phyloP scores from a whole-genome alignment of 495 filamentous ascomycete genomes.

The Annulohypoxylon nitens region DNA sequence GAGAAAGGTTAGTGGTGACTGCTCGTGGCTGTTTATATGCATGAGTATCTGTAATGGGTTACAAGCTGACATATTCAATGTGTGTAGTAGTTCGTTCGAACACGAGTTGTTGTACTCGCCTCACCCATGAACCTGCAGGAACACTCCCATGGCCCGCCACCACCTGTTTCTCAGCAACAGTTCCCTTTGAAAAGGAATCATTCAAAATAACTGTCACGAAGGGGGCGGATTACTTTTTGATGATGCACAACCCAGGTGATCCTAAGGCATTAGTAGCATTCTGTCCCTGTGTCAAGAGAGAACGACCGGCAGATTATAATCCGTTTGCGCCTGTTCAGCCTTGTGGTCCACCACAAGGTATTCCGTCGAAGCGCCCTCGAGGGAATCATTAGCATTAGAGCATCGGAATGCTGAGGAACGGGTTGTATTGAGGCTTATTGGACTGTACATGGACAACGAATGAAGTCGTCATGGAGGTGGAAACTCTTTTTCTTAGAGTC shows the following conservation, averaged over 20 bases:
- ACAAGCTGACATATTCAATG: neutral
- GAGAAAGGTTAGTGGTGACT: neutral
- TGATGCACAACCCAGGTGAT: neutral
- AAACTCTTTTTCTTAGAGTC: too few relatives aligned
- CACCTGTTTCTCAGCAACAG: neutral
- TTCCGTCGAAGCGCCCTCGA: too few relatives aligned
- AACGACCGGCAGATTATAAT: too few relatives aligned
- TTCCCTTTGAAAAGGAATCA: constrained; percentile 5
- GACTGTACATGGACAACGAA: too few relatives aligned
- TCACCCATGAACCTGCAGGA: neutral
- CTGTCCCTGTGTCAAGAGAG: neutral
- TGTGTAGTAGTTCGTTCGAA: neutral
- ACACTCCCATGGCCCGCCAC: neutral
- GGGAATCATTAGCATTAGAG: too few relatives aligned
- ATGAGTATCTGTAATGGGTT: neutral
- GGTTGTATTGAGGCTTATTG: too few relatives aligned
- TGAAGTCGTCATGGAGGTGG: too few relatives aligned
- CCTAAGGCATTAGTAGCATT: neutral
- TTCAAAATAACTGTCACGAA: neutral
- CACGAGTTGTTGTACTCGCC: neutral
- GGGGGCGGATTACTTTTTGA: neutral
- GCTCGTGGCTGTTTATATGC: neutral
- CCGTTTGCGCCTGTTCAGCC: too few relatives aligned
- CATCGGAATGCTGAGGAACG: too few relatives aligned
- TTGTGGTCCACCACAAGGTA: too few relatives aligned